Evolutionary conservation across 2,329 filamentous ascomycete genomes (phyloP).

Genomic region (Xylariales sp.): DNA sequence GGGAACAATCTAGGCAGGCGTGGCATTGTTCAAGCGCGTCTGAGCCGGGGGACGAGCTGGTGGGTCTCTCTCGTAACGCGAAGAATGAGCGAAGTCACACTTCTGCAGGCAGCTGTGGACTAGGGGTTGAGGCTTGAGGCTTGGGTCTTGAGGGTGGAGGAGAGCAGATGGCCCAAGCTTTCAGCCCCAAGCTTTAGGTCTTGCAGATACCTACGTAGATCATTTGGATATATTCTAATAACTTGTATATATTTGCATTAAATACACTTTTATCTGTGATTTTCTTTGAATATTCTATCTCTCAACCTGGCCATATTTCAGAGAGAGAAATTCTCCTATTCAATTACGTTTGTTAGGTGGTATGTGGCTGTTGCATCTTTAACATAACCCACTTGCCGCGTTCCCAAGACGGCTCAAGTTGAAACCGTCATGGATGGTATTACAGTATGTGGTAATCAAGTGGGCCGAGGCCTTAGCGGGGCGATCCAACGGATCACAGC

Average conservation of each 20-base stretch:
- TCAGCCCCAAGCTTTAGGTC: constrained; percentile 1
- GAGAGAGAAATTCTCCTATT: too few relatives aligned
- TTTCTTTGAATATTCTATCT: too few relatives aligned
- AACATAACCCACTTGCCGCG: too few relatives aligned
- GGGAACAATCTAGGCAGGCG: constrained; percentile 6
- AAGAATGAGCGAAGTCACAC: constrained; percentile 14
- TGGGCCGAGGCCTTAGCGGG: constrained; percentile 1
- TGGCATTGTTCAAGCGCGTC: constrained; percentile 5
- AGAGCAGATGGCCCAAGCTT: constrained; percentile 8
- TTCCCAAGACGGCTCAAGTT: background rate
- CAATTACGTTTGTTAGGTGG: too few relatives aligned
- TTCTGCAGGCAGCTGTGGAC: constrained; percentile 1
- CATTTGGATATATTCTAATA: too few relatives aligned
- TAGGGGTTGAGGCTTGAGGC: too few relatives aligned
- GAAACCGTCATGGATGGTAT: constrained; percentile 6
- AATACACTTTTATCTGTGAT: too few relatives aligned
- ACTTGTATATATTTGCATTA: too few relatives aligned
- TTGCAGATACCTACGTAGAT: too few relatives aligned
- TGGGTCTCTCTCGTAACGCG: constrained; percentile 2
- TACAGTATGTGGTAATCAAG: background rate
- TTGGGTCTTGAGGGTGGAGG: too few relatives aligned
- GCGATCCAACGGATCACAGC: background rate
- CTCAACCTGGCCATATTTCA: too few relatives aligned
- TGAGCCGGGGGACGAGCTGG: background rate
- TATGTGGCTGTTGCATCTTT: too few relatives aligned